Evolutionary conservation across 1,139 yeast species (phyloP).

Genomic region (Taphrina populina): DNA sequence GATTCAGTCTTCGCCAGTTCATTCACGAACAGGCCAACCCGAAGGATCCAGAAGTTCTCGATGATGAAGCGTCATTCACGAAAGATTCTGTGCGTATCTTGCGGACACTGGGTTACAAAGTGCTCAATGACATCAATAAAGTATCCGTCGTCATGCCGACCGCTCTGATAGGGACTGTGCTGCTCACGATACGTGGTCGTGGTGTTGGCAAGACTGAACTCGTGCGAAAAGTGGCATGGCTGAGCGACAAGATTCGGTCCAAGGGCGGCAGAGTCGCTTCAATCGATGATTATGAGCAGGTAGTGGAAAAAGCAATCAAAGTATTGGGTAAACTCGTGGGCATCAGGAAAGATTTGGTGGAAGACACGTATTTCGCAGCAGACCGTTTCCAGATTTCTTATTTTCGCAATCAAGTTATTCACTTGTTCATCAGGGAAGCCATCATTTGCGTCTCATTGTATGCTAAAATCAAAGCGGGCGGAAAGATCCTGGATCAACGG

Average conservation of each 20-base stretch:
- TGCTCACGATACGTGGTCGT: constrained; percentile 47
- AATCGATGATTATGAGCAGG: constrained; percentile 45
- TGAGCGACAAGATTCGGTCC: constrained; percentile 45
- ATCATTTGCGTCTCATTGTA: constrained; percentile 48
- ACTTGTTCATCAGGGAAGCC: constrained; percentile 49
- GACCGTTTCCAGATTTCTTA: constrained; percentile 50
- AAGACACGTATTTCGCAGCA: constrained; percentile 47
- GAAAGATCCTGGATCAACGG: constrained; percentile 40
- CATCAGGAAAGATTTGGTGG: constrained; percentile 44
- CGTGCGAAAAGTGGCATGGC: constrained; percentile 46
- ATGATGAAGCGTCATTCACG: constrained; percentile 31
- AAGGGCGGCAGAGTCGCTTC: constrained; percentile 47
- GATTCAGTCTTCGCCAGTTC: constrained; percentile 48
- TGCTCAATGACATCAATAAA: constrained; percentile 48
- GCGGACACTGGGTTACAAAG: constrained; percentile 48
- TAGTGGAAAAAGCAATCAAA: constrained; percentile 47
- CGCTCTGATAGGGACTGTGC: constrained; percentile 49
- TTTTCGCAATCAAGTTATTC: constrained; percentile 50
- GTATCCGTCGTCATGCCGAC: constrained; percentile 52
- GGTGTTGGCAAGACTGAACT: constrained; percentile 47
- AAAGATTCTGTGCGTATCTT: constrained; percentile 43
- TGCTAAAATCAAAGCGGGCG: constrained; percentile 41
- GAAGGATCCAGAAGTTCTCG: constrained; percentile 33
- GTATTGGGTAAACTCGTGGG: constrained; percentile 49
- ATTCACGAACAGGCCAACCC: constrained; percentile 42